Base-by-base conservation (phyloP, 495 filamentous ascomycete species). In the Aspergillus leporis region DNA sequence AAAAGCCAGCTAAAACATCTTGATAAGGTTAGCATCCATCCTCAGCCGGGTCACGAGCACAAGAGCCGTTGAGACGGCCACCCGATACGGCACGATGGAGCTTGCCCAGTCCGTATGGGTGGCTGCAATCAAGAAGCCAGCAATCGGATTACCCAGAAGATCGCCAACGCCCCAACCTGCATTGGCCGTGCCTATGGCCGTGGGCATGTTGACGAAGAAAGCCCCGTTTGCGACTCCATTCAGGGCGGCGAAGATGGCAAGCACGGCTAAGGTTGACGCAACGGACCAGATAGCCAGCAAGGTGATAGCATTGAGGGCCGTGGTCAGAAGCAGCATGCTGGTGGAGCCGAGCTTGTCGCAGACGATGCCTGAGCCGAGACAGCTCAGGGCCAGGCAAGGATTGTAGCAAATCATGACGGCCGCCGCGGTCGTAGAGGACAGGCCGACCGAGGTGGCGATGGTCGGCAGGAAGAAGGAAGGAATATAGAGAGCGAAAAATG, bases 181-280 rank as follows among this genome's bases (percentile, higher is more conserved):
- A 16, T 38, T 53, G 19, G 50, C 31, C 19, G 38, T 36, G 4
- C 23, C 30, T 36, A 53, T 36, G 12, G 50, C 30, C 12, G 50
- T 53, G 5, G 50, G 50, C 19, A 53, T 31, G 50, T 30, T 53
- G 16, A 53, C 30, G 30, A 53, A 53, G 34, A 53, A 53, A 18
- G 50, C 50, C 10, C 50, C 50, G 30, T 36, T 53, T 22, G 50
- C 50, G n/a, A 53, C 13, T 7, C 50, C 30, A 36, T 53, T 53
- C 25, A 53, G 18, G 31, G 34, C 34, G 50, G 31, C 50, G 21
- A 53, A 53, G 16, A 53, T n/a, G 30, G 38, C 18, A 12, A 53
- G 50, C 2, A 36, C 30, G 19, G 30, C 50, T 21, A 53, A 28
- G 30, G 16, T 53, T 38, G 30, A 36, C 21, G 50, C 30, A 22